A percentile compares a stretch with the other conserved stretches of the same genome.
These are phyloP conservation scores for Lactarius vividus DNA, from an alignment of 768 basidiomycete species.

Conservation along the genomic window DNA sequence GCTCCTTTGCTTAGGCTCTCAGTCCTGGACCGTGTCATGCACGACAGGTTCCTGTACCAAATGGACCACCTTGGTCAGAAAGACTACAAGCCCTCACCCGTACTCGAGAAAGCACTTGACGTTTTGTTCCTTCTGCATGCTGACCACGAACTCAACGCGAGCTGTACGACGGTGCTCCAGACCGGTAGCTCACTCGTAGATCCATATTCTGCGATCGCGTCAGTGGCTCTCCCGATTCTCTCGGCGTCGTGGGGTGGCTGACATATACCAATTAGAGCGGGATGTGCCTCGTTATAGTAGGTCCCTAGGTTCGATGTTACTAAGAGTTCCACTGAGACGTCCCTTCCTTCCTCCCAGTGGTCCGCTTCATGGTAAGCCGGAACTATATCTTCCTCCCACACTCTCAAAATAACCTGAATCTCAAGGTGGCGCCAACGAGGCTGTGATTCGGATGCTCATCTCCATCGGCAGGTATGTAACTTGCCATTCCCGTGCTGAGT, in stretches of 20 bases:
- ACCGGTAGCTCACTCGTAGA: slow-evolving; percentile 88
- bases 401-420: not conserved
- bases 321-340: not conserved
- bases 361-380: slow-evolving; percentile 60
- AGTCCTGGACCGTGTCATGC: slow-evolving; percentile 5
- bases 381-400: not conserved
- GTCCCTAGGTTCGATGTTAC: slow-evolving; percentile 34
- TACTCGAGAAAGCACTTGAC: slow-evolving; percentile 85
- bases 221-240: slow-evolving; percentile 26
- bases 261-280: slow-evolving; percentile 48
- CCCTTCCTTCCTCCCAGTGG: slow-evolving; percentile 43
- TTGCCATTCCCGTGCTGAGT: not conserved
- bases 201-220: slow-evolving; percentile 85
- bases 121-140: slow-evolving; percentile 85
- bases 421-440: slow-evolving; percentile 86
- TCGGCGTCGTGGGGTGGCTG: not conserved
- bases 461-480: slow-evolving; percentile 72
- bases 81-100: slow-evolving; percentile 76
- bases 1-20: not conserved
- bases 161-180: slow-evolving; percentile 81
- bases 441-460: slow-evolving; percentile 91
- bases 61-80: slow-evolving; percentile 79
- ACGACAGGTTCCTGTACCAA: slow-evolving; percentile 76
- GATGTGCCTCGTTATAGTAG: slow-evolving; percentile 85
- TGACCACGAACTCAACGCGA: slow-evolving; percentile 89